These are phyloP conservation scores for Chaetothyriales sp. DNA, from an alignment of 2,329 filamentous ascomycete genomes.

Conservation along the genomic window DNA sequence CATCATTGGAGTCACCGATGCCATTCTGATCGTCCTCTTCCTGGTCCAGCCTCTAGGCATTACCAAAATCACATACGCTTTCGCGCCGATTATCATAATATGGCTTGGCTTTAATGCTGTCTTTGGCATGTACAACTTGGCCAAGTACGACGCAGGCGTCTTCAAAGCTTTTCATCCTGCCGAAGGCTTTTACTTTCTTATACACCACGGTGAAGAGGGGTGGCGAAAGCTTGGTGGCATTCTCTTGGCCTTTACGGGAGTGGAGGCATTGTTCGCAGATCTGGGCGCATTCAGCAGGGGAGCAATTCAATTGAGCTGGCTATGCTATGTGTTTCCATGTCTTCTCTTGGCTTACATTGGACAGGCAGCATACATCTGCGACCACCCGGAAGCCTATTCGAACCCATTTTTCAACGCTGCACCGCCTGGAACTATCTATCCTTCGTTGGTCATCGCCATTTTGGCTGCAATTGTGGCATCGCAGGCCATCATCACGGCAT, in stretches of 20 bases:
- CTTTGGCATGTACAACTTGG: constrained; percentile 42
- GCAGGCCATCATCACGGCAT: constrained; percentile 64
- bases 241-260: constrained; percentile 60
- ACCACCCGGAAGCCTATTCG: constrained; percentile 45
- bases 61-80: constrained; percentile 33
- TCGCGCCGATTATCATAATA: constrained; percentile 43
- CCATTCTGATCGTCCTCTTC: constrained; percentile 41
- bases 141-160: constrained; percentile 34
- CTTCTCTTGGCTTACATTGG: constrained; percentile 49
- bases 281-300: constrained; percentile 57
- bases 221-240: constrained; percentile 48
- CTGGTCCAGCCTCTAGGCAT: constrained; percentile 43
- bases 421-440: constrained; percentile 54
- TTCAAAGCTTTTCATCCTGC: constrained; percentile 40
- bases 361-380: constrained; percentile 59
- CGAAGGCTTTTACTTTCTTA: constrained; percentile 37
- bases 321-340: constrained; percentile 55
- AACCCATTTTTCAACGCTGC: constrained; percentile 65
- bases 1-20: constrained; percentile 39
- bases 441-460: constrained; percentile 54
- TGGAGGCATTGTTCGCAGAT: constrained; percentile 68
- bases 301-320: constrained; percentile 62
- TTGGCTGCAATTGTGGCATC: constrained; percentile 61
- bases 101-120: constrained; percentile 40
- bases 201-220: constrained; percentile 37